Percentiles rank a stretch among this genome's conserved stretches.
phyloP scores from a whole-genome alignment of 176 grass and related monocot genomes.

The Phragmites australis region DNA sequence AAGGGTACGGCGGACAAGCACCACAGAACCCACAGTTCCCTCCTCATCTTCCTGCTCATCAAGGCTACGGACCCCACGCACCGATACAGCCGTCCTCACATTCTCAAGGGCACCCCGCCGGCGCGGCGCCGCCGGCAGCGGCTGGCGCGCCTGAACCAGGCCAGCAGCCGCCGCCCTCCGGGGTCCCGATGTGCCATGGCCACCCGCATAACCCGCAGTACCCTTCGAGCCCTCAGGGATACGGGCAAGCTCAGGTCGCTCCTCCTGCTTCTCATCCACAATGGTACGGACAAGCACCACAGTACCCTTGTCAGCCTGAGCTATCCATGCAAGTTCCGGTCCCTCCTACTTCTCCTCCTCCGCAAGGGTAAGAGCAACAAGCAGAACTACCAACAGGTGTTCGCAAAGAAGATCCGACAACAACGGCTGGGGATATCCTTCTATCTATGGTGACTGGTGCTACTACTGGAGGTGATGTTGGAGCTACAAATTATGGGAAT shows the following conservation, averaged over 20 bases:
- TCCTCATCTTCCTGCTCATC: background rate
- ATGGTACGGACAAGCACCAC: too few species aligned
- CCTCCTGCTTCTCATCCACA: background rate
- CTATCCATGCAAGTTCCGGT: background rate
- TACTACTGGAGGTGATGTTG: background rate
- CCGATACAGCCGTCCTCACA: background rate
- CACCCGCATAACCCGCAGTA: background rate
- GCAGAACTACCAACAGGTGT: background rate
- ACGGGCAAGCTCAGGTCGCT: conserved; percentile 17
- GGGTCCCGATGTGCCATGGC: too few species aligned
- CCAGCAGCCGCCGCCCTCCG: background rate
- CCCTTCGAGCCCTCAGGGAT: background rate
- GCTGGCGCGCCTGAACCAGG: background rate
- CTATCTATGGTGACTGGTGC: background rate
- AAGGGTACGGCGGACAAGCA: too few species aligned
- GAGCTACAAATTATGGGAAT: background rate
- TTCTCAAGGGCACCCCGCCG: background rate
- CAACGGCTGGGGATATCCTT: background rate
- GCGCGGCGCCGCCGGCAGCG: background rate
- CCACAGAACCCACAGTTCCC: too few species aligned
- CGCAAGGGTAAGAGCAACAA: background rate
- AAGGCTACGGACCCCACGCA: background rate
- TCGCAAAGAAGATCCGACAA: background rate
- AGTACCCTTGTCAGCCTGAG: background rate
- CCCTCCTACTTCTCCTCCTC: background rate